Evolutionary conservation across 495 filamentous ascomycete genomes (phyloP).

Genomic region (Penicillium goetzii): DNA sequence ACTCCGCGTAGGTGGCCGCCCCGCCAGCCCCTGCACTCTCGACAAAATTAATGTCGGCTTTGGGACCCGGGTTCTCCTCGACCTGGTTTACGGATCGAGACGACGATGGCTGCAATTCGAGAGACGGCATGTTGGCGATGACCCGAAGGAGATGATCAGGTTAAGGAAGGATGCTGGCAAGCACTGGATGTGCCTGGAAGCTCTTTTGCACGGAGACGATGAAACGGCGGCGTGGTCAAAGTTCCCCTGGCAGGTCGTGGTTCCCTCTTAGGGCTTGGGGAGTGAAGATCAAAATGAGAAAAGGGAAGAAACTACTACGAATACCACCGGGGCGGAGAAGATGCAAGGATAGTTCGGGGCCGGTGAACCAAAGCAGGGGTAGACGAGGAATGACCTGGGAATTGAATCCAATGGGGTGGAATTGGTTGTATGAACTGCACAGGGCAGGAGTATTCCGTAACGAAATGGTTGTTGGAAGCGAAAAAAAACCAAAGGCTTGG

Average conservation of each 20-base stretch:
- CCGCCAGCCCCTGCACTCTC: conserved; percentile 38
- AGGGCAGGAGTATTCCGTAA: neutral
- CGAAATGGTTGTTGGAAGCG: neutral
- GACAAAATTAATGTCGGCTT: conserved; percentile 39
- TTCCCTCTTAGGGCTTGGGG: conserved; percentile 2
- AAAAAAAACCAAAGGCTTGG: conserved; percentile 16
- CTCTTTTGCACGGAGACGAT: conserved; percentile 4
- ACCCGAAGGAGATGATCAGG: neutral
- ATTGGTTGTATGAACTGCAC: neutral
- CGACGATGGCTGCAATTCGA: conserved; percentile 26
- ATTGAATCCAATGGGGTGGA: neutral
- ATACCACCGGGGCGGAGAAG: neutral
- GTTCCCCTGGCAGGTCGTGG: neutral
- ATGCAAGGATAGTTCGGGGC: neutral
- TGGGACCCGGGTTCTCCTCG: conserved; percentile 21
- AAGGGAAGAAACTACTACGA: neutral
- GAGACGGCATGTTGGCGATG: conserved; percentile 30
- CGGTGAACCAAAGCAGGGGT: neutral
- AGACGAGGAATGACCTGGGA: neutral
- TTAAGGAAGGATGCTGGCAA: neutral
- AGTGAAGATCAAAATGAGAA: neutral
- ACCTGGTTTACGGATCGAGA: conserved; percentile 25
- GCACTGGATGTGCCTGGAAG: neutral
- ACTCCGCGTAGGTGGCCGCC: conserved; percentile 35
- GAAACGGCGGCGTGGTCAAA: neutral